Conservation (phyloP, 176 grass and related monocot species). For the Raddia distichophylla region DNA sequence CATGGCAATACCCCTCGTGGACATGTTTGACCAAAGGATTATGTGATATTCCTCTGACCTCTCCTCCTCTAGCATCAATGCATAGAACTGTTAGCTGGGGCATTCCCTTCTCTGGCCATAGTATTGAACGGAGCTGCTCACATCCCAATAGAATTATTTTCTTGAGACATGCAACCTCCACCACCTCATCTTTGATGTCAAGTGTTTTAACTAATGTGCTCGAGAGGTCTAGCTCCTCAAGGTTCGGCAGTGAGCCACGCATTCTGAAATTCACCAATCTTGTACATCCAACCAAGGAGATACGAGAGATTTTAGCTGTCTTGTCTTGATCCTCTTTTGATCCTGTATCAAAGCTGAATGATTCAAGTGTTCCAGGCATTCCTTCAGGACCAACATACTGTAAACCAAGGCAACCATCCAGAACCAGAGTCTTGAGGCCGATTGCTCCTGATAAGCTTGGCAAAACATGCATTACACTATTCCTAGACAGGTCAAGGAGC, state of each 20-base stretch:
- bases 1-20: neutral
- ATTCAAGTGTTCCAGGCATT: neutral
- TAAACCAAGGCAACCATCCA: constrained; percentile 1
- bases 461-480: neutral
- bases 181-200: neutral
- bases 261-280: too few relatives aligned
- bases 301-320: too few relatives aligned
- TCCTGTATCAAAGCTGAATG: neutral
- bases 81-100: neutral
- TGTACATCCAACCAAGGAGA: too few relatives aligned
- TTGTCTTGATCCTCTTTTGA: neutral
- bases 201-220: neutral
- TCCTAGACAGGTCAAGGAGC: constrained; percentile 5
- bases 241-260: neutral
- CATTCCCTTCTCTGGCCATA: neutral
- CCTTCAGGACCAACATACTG: neutral
- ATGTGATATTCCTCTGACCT: neutral
- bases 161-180: neutral
- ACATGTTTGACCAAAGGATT: neutral
- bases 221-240: neutral
- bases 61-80: neutral
- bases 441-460: neutral
- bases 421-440: neutral
- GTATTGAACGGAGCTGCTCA: neutral
- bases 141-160: neutral